phyloP scores from a whole-genome alignment of 2,329 filamentous ascomycete species.

The Fusarium agapanthi region DNA sequence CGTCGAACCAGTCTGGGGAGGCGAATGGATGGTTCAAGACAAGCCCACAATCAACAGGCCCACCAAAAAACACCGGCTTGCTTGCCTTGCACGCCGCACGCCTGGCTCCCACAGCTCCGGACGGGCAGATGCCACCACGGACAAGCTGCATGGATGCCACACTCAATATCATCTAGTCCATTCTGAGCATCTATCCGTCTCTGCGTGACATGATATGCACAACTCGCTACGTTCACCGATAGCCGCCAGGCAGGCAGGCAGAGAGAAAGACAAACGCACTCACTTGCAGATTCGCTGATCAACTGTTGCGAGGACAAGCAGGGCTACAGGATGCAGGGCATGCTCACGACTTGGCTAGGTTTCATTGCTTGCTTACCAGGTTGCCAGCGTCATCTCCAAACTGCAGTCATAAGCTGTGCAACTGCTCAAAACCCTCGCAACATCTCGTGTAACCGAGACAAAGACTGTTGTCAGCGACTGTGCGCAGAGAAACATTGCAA shows the following conservation, averaged over 20 bases:
- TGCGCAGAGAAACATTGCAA: conserved; percentile 1
- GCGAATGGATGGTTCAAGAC: conserved; percentile 31
- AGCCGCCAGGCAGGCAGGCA: conserved; percentile 32
- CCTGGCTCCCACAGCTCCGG: conserved; percentile 36
- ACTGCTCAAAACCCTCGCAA: conserved; percentile 24
- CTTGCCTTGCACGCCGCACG: conserved; percentile 17
- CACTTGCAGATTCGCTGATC: neutral
- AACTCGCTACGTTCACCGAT: conserved; percentile 29
- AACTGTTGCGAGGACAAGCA: neutral
- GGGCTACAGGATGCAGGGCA: neutral
- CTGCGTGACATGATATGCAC: conserved; percentile 42
- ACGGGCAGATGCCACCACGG: conserved; percentile 37
- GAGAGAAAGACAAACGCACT: conserved; percentile 17
- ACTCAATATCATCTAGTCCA: conserved; percentile 29
- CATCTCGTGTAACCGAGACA: conserved; percentile 4
- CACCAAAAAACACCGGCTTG: conserved; percentile 40
- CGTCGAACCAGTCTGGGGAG: conserved; percentile 17
- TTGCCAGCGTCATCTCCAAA: conserved; percentile 38
- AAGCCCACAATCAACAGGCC: conserved; percentile 28
- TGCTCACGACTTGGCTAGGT: conserved; percentile 1
- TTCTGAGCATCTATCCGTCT: conserved; percentile 19
- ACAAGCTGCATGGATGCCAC: conserved; percentile 26
- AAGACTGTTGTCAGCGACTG: conserved; percentile 6
- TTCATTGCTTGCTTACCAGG: conserved; percentile 15
- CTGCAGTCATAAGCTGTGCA: conserved; percentile 18